A percentile compares a stretch with the other conserved stretches of the same genome.
These are phyloP conservation scores for Xanthoparmelia taractica DNA, from an alignment of 495 filamentous ascomycete species.

Conservation along the genomic window DNA sequence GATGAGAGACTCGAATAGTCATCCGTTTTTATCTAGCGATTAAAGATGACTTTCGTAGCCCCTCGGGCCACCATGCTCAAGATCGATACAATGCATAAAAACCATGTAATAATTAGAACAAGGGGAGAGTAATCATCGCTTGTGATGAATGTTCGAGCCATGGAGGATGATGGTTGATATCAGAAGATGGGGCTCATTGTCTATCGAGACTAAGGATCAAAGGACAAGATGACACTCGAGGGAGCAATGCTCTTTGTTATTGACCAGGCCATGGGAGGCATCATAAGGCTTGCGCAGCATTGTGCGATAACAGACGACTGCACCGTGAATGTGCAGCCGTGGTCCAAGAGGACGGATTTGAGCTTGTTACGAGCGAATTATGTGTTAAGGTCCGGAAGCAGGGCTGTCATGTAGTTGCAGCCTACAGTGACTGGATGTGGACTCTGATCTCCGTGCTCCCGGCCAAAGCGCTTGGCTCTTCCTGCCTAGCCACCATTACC, in stretches of 20 bases:
- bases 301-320: neutral
- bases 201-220: neutral
- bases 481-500: too few relatives aligned
- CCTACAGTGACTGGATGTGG: too few relatives aligned
- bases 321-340: neutral
- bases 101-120: slow-evolving; percentile 4
- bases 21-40: slow-evolving; percentile 1
- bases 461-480: too few relatives aligned
- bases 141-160: slow-evolving; percentile 11
- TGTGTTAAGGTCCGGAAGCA: too few relatives aligned
- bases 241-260: neutral
- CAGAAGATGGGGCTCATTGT: neutral
- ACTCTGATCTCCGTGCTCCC: too few relatives aligned
- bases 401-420: too few relatives aligned
- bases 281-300: neutral
- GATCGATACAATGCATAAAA: neutral
- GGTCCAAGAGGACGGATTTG: too few relatives aligned
- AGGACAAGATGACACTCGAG: neutral
- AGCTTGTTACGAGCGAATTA: too few relatives aligned
- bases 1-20: slow-evolving; percentile 6
- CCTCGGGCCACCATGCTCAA: slow-evolving; percentile 27
- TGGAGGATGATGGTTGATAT: neutral
- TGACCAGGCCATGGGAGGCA: neutral
- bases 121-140: slow-evolving; percentile 5
- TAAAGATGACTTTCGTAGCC: slow-evolving; percentile 23